phyloP scores from a whole-genome alignment of 176 grass and related monocot species.

The Pontederia paniculata region DNA sequence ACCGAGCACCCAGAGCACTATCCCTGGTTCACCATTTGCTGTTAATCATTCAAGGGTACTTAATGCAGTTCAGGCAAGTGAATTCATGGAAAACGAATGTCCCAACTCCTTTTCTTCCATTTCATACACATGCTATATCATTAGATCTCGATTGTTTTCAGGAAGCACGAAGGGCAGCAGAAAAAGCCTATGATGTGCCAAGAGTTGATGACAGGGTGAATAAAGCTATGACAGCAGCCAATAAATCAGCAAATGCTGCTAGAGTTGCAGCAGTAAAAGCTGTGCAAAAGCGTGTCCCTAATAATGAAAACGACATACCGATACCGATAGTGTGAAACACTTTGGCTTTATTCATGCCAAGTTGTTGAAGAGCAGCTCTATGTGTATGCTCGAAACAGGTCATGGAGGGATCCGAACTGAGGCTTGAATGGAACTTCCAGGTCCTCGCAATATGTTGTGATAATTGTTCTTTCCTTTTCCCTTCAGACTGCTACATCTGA shows the following conservation, averaged over 20 bases:
- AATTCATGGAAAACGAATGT: background rate
- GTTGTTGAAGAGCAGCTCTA: slow-evolving; percentile 11
- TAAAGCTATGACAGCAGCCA: slow-evolving; percentile 63
- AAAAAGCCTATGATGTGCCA: slow-evolving; percentile 65
- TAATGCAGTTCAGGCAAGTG: slow-evolving; percentile 78
- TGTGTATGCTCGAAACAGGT: slow-evolving; percentile 11
- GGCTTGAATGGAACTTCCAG: background rate
- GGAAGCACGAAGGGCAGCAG: slow-evolving; percentile 89
- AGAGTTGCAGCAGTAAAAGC: slow-evolving; percentile 90
- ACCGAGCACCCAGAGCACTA: slow-evolving; percentile 64
- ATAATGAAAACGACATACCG: slow-evolving; percentile 40
- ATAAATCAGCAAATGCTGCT: slow-evolving; percentile 94
- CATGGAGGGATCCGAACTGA: background rate
- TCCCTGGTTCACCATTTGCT: slow-evolving; percentile 62
- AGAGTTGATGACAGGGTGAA: slow-evolving; percentile 91
- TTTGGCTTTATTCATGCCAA: slow-evolving; percentile 26
- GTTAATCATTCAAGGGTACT: slow-evolving; percentile 87
- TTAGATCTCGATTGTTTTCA: slow-evolving; percentile 17
- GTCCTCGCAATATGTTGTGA: slow-evolving; percentile 26
- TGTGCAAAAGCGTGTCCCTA: slow-evolving; percentile 60
- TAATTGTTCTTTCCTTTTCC: slow-evolving; percentile 15
- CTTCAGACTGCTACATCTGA: slow-evolving; percentile 3
- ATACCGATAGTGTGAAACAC: slow-evolving; percentile 49
- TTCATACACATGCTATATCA: background rate
- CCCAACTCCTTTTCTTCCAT: background rate